Percentiles rank a stretch among this genome's conserved stretches.
Conservation (phyloP, 768 basidiomycete species). For the Ephemerocybe angulata region DNA sequence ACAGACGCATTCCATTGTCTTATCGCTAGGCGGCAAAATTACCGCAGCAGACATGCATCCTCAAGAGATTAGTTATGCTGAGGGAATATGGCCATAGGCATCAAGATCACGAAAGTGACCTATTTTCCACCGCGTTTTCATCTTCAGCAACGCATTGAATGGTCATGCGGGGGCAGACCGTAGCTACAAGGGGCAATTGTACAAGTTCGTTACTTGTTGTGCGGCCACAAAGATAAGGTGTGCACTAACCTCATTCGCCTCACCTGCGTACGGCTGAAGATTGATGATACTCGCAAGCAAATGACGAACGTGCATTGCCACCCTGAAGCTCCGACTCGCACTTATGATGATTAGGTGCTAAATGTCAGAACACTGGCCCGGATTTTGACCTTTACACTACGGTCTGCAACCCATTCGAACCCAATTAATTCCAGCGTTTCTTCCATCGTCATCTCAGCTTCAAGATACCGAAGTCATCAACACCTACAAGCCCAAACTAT, state of each 20-base stretch:
- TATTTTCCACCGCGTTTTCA: no score
- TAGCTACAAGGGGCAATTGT: no score
- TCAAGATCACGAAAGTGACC: no score
- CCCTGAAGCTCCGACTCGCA: no score
- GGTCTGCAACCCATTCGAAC: slow-evolving; percentile 83
- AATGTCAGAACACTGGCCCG: slow-evolving; percentile 82
- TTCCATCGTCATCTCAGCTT: slow-evolving; percentile 38
- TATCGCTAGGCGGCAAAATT: slow-evolving; percentile 4
- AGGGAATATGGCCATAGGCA: slow-evolving; percentile 6
- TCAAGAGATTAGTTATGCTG: not conserved
- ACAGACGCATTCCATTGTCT: not conserved
- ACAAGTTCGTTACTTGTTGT: no score
- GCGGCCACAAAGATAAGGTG: no score
- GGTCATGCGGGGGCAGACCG: no score
- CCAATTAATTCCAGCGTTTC: slow-evolving; percentile 67
- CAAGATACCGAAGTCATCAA: not conserved
- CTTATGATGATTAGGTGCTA: slow-evolving; percentile 71
- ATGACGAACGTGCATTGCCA: no score
- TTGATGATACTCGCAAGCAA: no score
- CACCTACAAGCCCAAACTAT: not conserved
- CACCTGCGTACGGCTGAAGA: no score
- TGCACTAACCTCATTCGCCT: no score
- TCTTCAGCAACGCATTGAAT: no score
- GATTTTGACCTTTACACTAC: slow-evolving; percentile 81
- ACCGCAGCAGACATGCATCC: not conserved